These are phyloP conservation scores for Strombidium stylifer DNA, from an alignment of 73 alveolate species.

Conservation along the genomic window DNA sequence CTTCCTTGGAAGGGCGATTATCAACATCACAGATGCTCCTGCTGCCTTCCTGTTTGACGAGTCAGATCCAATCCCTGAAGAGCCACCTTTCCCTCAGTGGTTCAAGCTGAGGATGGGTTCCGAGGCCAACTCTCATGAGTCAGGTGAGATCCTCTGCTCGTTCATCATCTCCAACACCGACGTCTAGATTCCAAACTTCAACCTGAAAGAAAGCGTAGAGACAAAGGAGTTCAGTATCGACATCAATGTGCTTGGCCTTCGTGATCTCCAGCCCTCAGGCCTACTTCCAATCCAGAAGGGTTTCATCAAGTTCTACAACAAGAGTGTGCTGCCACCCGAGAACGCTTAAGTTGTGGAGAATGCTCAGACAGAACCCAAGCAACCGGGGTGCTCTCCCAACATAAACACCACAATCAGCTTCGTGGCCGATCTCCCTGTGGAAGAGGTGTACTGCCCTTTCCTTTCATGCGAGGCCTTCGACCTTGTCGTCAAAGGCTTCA, in stretches of 20 bases:
- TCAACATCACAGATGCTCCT: slow-evolving; percentile 65
- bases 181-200: slow-evolving; percentile 6
- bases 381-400: slow-evolving; percentile 94
- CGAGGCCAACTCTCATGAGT: slow-evolving; percentile 56
- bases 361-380: slow-evolving; percentile 86
- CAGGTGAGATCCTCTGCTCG: slow-evolving; percentile 75
- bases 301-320: slow-evolving; percentile 81
- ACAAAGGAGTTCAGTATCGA: slow-evolving; percentile 68
- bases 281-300: slow-evolving; percentile 88
- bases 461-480: slow-evolving; percentile 46
- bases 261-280: slow-evolving; percentile 73
- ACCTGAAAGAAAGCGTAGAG: slow-evolving; percentile 18
- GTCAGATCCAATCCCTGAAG: no score
- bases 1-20: slow-evolving; percentile 71
- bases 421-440: slow-evolving; percentile 76
- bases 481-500: slow-evolving; percentile 77
- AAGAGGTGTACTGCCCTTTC: slow-evolving; percentile 57
- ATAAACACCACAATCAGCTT: slow-evolving; percentile 84
- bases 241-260: slow-evolving; percentile 75
- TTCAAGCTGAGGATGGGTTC: slow-evolving; percentile 58
- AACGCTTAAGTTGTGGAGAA: slow-evolving; percentile 49
- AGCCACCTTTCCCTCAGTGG: slow-evolving; percentile 71
- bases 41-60: slow-evolving; percentile 13
- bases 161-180: slow-evolving; percentile 54
- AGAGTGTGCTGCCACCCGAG: slow-evolving; percentile 59